Conservation (phyloP, 768 basidiomycete species). For the Suillus placidus region DNA sequence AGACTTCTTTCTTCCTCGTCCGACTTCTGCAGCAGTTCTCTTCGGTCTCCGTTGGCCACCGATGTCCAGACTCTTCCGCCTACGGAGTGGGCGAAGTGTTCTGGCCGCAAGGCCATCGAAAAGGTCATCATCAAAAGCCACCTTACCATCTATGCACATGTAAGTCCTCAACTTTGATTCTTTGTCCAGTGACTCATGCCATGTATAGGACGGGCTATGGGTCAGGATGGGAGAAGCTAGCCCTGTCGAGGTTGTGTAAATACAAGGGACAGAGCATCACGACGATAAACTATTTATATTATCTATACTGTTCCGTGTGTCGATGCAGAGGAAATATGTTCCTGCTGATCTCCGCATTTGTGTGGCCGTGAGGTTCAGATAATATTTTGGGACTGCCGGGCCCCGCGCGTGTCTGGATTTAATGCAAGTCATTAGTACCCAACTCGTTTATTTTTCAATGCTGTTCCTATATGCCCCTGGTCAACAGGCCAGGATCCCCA, state of each 20-base stretch:
- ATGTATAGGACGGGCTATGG: constrained; percentile 27
- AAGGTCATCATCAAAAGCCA: constrained; percentile 48
- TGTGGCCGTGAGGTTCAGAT: background rate
- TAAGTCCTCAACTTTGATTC: constrained; percentile 24
- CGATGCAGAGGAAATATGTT: background rate
- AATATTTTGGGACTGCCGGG: background rate
- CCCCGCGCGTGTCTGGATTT: background rate
- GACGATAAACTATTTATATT: background rate
- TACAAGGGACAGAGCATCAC: background rate
- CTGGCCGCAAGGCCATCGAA: constrained; percentile 46
- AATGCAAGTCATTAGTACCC: constrained; percentile 20
- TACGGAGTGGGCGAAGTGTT: constrained; percentile 41
- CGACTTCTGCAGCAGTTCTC: constrained; percentile 60
- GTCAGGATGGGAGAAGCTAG: constrained; percentile 28
- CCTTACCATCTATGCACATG: constrained; percentile 56
- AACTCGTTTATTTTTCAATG: constrained; percentile 64
- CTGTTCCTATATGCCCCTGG: too few relatives aligned
- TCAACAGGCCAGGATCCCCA: too few relatives aligned
- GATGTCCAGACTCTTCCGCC: constrained; percentile 53
- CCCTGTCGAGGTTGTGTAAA: constrained; percentile 2
- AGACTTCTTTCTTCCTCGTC: constrained; percentile 63
- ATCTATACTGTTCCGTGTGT: background rate
- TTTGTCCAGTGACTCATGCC: background rate
- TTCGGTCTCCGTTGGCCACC: constrained; percentile 43
- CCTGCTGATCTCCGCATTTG: background rate